A percentile compares a stretch with the other conserved stretches of the same genome.
These are phyloP conservation scores for Leccinellum luteum DNA, from an alignment of 768 basidiomycete species.

Conservation along the genomic window DNA sequence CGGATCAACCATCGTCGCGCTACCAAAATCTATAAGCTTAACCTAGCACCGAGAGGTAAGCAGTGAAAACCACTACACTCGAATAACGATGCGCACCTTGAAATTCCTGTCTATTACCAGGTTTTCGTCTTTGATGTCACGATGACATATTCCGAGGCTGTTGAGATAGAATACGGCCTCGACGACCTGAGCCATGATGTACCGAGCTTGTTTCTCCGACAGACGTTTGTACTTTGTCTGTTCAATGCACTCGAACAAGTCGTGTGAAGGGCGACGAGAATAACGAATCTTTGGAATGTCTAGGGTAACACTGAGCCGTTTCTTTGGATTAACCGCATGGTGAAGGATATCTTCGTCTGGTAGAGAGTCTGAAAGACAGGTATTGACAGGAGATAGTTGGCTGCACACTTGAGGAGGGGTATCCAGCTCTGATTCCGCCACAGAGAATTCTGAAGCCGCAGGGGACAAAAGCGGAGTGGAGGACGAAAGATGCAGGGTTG, in stretches of 20 bases:
- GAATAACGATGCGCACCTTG: conserved; percentile 43
- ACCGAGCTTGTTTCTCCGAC: conserved; percentile 72
- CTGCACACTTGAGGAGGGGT: conserved; percentile 40
- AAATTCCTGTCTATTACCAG: conserved; percentile 73
- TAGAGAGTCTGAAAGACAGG: conserved; percentile 14
- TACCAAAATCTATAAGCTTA: conserved; percentile 96
- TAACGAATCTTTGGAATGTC: conserved; percentile 40
- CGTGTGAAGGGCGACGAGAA: conserved; percentile 78
- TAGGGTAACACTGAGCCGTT: conserved; percentile 6
- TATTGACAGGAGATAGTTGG: conserved; percentile 21
- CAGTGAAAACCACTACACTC: background rate
- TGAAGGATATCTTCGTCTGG: conserved; percentile 8
- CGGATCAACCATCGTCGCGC: conserved; percentile 74
- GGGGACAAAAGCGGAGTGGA: conserved; percentile 58
- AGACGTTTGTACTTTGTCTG: conserved; percentile 77
- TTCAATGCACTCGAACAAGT: conserved; percentile 95
- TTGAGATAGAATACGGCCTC: conserved; percentile 83
- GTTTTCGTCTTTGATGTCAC: conserved; percentile 98
- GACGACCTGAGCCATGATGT: conserved; percentile 85
- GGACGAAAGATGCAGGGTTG: conserved; percentile 26
- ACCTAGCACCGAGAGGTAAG: conserved; percentile 47
- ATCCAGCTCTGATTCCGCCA: conserved; percentile 40
- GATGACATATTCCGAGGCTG: conserved; percentile 81
- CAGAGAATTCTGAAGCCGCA: conserved; percentile 48
- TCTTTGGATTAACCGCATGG: conserved; percentile 9